phyloP scores from a whole-genome alignment of 768 basidiomycete species.

The Pluteus cervinus region DNA sequence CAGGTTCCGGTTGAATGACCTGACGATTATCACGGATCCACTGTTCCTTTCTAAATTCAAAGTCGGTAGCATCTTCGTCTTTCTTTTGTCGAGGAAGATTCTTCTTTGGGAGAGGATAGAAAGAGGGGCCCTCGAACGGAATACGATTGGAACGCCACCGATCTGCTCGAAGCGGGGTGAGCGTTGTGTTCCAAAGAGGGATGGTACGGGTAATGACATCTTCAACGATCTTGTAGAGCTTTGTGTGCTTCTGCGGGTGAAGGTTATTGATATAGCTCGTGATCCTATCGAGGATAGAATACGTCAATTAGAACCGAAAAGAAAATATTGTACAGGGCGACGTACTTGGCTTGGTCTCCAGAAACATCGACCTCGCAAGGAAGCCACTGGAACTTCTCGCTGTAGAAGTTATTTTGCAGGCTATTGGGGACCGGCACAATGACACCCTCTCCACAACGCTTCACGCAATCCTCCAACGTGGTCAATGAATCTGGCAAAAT shows the following conservation, averaged over 20 bases:
- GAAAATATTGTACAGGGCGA: no score
- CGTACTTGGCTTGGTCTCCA: slow-evolving; percentile 5
- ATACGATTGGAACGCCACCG: slow-evolving; percentile 7
- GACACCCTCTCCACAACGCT: slow-evolving; percentile 13
- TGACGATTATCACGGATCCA: slow-evolving; percentile 7
- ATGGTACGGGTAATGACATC: slow-evolving; percentile 15
- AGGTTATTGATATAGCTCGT: slow-evolving; percentile 32
- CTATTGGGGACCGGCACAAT: slow-evolving; percentile 3
- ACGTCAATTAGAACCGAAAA: no score
- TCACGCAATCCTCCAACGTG: slow-evolving; percentile 11
- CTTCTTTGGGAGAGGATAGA: slow-evolving; percentile 5
- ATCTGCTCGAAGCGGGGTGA: slow-evolving; percentile 12
- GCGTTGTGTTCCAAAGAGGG: slow-evolving; percentile 19
- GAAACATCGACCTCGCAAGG: slow-evolving; percentile 9
- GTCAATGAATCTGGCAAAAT: slow-evolving; percentile 8
- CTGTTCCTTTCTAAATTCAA: slow-evolving; percentile 5
- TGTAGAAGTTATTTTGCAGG: no score
- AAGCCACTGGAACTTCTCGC: slow-evolving; percentile 10
- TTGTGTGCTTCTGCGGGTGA: slow-evolving; percentile 16
- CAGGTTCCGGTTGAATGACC: slow-evolving; percentile 9
- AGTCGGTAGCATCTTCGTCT: slow-evolving; percentile 8
- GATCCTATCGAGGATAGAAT: slow-evolving; percentile 8
- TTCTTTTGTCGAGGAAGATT: slow-evolving; percentile 6
- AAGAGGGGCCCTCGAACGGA: slow-evolving; percentile 10
- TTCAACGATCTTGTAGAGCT: slow-evolving; percentile 18